Evolutionary conservation across 2,329 filamentous ascomycete genomes (phyloP).

Genomic region (Aspergillus hiratsukae): DNA sequence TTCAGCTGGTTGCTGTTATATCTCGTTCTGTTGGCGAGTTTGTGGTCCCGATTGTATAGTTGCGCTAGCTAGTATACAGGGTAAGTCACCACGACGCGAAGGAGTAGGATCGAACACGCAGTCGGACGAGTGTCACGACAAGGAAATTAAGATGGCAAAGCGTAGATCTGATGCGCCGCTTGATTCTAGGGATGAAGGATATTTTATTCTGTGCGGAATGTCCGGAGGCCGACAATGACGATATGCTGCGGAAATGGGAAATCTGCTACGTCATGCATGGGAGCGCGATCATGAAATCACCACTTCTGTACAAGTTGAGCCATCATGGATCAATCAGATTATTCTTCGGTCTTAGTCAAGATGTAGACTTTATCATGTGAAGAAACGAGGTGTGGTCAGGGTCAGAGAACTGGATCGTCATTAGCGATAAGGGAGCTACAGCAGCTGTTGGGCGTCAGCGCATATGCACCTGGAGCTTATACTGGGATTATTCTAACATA

Average conservation of each 20-base stretch:
- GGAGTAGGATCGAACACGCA: background rate
- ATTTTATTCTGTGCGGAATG: constrained; percentile 27
- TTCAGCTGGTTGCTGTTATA: background rate
- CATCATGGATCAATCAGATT: background rate
- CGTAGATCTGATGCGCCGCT: background rate
- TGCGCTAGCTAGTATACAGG: background rate
- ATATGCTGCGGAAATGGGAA: constrained; percentile 16
- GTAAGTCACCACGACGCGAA: background rate
- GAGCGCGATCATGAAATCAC: constrained; percentile 23
- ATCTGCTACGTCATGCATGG: constrained; percentile 31
- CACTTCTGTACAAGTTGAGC: constrained; percentile 1
- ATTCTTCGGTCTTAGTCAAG: background rate
- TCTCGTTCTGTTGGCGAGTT: background rate
- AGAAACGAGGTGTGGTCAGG: background rate
- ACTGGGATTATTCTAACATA: background rate
- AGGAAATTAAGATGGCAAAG: constrained; percentile 6
- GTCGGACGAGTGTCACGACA: background rate
- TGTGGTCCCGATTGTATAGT: background rate
- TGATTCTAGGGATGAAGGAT: constrained; percentile 1
- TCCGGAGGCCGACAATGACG: constrained; percentile 29
- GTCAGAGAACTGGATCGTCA: background rate
- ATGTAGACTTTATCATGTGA: background rate
- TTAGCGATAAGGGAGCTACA: background rate
- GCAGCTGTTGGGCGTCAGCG: background rate
- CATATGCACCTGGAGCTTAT: background rate